A percentile compares a stretch with the other conserved stretches of the same genome.
Evolutionary conservation across 768 basidiomycete genomes (phyloP).

Genomic region (Russula ochroleuca): DNA sequence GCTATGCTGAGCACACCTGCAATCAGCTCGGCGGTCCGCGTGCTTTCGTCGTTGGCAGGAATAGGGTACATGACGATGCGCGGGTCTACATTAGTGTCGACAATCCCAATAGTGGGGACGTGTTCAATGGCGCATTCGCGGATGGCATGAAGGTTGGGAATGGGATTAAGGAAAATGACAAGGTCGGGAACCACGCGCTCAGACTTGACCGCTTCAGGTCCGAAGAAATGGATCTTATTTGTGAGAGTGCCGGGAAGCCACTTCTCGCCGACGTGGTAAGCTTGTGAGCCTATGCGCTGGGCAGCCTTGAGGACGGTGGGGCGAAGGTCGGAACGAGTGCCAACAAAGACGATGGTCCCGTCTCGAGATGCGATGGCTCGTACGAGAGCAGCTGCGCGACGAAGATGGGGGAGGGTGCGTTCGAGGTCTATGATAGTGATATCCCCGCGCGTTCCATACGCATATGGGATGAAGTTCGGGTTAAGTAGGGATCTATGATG

Average conservation of each 20-base stretch:
- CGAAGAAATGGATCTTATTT: conserved; percentile 73
- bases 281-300: conserved; percentile 71
- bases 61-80: conserved; percentile 97
- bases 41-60: conserved; percentile 95
- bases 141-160: conserved; percentile 78
- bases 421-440: conserved; percentile 94
- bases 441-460: conserved; percentile 86
- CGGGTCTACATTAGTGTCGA: conserved; percentile 95
- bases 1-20: conserved; percentile 89
- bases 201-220: conserved; percentile 48
- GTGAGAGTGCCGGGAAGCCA: conserved; percentile 97
- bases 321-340: conserved; percentile 76
- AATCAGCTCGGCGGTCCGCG: conserved; percentile 85
- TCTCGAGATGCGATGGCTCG: conserved; percentile 75
- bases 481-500: conserved; percentile 82
- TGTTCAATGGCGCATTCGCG: conserved; percentile 87
- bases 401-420: conserved; percentile 84
- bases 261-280: conserved; percentile 77
- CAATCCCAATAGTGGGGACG: conserved; percentile 89
- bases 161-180: conserved; percentile 86
- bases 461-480: conserved; percentile 85
- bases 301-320: conserved; percentile 74
- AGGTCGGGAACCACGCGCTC: conserved; percentile 76
- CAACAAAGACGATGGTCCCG: conserved; percentile 86
- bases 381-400: conserved; percentile 84